A percentile compares a stretch with the other conserved stretches of the same genome.
Evolutionary conservation across 176 grass and related monocot species (phyloP).

Genomic region (Musa acuminata): DNA sequence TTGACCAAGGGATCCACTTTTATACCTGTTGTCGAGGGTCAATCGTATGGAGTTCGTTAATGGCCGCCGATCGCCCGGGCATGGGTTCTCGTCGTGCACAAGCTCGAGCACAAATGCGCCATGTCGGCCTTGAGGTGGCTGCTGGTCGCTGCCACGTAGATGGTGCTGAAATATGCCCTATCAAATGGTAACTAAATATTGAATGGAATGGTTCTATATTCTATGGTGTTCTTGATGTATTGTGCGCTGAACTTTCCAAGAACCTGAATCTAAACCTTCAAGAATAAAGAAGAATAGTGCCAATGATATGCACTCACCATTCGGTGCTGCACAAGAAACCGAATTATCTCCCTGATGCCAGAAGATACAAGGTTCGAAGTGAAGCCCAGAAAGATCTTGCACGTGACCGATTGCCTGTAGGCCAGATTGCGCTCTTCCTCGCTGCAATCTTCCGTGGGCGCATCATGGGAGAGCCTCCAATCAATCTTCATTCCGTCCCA

Average conservation of each 20-base stretch:
- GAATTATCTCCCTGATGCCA: constrained; percentile 67
- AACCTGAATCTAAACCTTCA: not conserved
- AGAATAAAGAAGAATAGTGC: not conserved
- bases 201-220: no score
- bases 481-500: constrained; percentile 42
- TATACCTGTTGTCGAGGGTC: no score
- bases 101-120: no score
- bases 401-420: constrained; percentile 71
- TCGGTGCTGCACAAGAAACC: constrained; percentile 73
- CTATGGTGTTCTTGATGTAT: not conserved
- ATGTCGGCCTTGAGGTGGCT: no score
- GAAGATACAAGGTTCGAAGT: constrained; percentile 94
- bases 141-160: no score
- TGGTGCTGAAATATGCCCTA: no score
- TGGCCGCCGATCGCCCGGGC: no score
- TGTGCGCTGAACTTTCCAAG: not conserved
- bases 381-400: constrained; percentile 96
- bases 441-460: constrained; percentile 43
- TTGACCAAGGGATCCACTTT: no score
- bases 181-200: no score
- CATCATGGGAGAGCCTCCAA: constrained; percentile 78
- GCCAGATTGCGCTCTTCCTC: constrained; percentile 45
- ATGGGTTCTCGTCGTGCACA: no score
- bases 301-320: constrained; percentile 50
- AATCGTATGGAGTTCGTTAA: no score